Percentiles rank a stretch among this genome's conserved stretches.
phyloP scores from a whole-genome alignment of 2,329 filamentous ascomycete species.

The Amylocarpus encephaloides region DNA sequence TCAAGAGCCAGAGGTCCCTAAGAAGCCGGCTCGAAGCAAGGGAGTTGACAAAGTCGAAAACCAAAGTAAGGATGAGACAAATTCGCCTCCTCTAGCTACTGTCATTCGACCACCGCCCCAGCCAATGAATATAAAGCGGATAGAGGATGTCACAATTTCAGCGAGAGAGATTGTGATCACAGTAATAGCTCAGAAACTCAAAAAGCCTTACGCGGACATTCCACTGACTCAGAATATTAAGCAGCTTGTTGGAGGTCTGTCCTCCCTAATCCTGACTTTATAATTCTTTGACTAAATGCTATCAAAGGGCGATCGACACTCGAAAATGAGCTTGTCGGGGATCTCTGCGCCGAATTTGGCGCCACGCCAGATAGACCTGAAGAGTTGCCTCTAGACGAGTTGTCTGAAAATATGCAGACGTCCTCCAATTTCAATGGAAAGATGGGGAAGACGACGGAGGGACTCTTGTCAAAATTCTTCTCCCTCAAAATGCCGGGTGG shows the following conservation, averaged over 20 bases:
- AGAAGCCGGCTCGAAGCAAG: neutral
- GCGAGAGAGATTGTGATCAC: too few relatives aligned
- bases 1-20: neutral
- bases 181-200: too few relatives aligned
- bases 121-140: too few relatives aligned
- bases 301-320: constrained; percentile 82
- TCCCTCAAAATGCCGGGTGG: constrained; percentile 98
- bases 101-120: too few relatives aligned
- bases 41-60: neutral
- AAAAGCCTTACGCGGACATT: too few relatives aligned
- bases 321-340: constrained; percentile 94
- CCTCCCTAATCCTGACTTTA: neutral
- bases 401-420: constrained; percentile 68
- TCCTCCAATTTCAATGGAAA: constrained; percentile 83
- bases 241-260: neutral
- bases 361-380: constrained; percentile 95
- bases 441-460: constrained; percentile 87
- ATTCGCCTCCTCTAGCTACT: too few relatives aligned
- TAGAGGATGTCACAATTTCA: too few relatives aligned
- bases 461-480: constrained; percentile 82
- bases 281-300: neutral
- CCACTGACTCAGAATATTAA: too few relatives aligned
- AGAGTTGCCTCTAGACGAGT: constrained; percentile 87
- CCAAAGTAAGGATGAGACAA: too few relatives aligned
- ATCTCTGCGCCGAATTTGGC: constrained; percentile 93